Evolutionary conservation across 2,329 filamentous ascomycete genomes (phyloP).

Genomic region (Calonectria leucothoes): DNA sequence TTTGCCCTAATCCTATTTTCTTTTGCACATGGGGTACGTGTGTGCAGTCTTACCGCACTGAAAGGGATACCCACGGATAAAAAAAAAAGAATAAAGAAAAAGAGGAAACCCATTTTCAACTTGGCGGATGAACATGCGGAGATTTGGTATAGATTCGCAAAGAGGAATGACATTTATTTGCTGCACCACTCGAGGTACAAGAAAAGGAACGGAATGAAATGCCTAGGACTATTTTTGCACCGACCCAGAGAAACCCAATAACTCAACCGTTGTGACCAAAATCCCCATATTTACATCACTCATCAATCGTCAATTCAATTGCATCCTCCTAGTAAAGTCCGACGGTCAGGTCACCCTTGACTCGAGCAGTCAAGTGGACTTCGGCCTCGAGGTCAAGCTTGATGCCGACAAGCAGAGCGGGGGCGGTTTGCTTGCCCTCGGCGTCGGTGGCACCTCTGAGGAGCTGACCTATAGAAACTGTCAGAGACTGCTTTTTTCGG

Average conservation of each 20-base stretch:
- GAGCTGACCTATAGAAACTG: constrained; percentile 55
- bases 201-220: background rate
- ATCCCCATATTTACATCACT: background rate
- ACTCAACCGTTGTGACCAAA: background rate
- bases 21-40: no score
- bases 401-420: constrained; percentile 69
- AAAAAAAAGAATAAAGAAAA: no score
- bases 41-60: no score
- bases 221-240: background rate
- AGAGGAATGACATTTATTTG: background rate
- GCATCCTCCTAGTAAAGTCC: constrained; percentile 37
- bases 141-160: no score
- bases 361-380: constrained; percentile 69
- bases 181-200: background rate
- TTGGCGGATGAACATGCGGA: background rate
- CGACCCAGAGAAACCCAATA: background rate
- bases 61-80: no score
- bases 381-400: constrained; percentile 73
- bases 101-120: background rate
- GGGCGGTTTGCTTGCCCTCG: constrained; percentile 67
- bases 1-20: no score
- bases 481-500: background rate
- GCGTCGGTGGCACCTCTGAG: constrained; percentile 68
- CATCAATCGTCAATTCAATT: background rate
- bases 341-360: constrained; percentile 70